Evolutionary conservation across 1,284 basidiomycete genomes (phyloP), one percentile per base, ranked within the genome.

Genomic region (Cryptococcus wingfieldii): DNA sequence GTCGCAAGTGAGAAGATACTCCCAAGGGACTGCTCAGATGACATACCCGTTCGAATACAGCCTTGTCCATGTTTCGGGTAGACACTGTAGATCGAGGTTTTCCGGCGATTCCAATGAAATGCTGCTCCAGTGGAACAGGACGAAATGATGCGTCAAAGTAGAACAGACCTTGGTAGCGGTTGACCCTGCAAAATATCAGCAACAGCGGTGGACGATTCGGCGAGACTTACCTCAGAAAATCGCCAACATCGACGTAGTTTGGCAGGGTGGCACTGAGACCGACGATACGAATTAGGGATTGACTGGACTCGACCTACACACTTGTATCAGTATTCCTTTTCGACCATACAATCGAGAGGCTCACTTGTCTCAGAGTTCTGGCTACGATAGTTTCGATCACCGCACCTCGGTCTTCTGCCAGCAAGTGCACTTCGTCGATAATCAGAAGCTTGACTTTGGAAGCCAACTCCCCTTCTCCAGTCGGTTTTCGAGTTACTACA

Each of bases 351-450:
- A n/a, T 3, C 45, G 38, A 12, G n/a, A 39, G 28, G 27, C 62
- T 72, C 59, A 88, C 91, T 77, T 95, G 91, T 50, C 96, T 83
- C 34, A 98, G 78, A 1, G 96, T 99, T 60, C 96, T 83, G 2
- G 96, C 96, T 5, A 99, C 94, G 66, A 99, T 98, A 0, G 94
- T 92, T 77, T 99, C 96, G 60, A 99, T 96, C 47, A 98, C 96
- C 5, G 96, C 92, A 43, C 96, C 96, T 68, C 96, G 89, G 62
- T 98, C 93, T 79, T 98, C 96, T 68, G 98, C 97, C 44, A 99
- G 82, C 28, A 99, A 79, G 78, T 99, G 96, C 0, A 99, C 91
- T 75, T 99, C 96, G 67, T 99, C 96, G 61, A 98, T 97, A 69
- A 99, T 98, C 41, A 99, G 82, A 16, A 99, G 81, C 70, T 93